Evolutionary conservation across 129 eudicot species (phyloP).

Genomic region (Pittosporum tobira): DNA sequence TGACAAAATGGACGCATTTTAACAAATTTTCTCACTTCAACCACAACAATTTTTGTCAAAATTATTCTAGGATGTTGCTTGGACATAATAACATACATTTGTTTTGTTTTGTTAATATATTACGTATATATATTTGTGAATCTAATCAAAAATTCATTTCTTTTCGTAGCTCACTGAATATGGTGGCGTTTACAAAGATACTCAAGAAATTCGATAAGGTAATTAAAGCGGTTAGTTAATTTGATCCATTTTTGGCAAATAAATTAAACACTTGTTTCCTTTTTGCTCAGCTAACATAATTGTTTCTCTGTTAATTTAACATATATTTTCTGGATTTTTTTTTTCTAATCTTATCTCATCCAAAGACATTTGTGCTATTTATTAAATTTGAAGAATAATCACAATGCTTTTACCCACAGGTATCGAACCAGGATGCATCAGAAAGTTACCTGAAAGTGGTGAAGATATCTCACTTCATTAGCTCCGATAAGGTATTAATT

Average conservation of each 20-base stretch:
- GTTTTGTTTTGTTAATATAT: background rate
- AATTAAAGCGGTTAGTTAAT: conserved; percentile 1
- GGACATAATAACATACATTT: background rate
- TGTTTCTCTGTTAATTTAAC: too few species aligned
- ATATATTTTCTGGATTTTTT: too few species aligned
- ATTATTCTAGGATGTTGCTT: background rate
- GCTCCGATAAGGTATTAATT: conserved; percentile 82
- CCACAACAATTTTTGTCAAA: too few species aligned
- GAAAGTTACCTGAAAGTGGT: conserved; percentile 66
- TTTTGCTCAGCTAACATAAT: too few species aligned
- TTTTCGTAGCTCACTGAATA: conserved; percentile 75
- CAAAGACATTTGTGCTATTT: too few species aligned
- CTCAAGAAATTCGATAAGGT: conserved; percentile 97
- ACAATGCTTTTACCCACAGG: conserved; percentile 28
- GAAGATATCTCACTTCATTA: conserved; percentile 71
- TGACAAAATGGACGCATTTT: too few species aligned
- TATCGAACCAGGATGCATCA: conserved; percentile 58
- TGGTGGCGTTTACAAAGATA: conserved; percentile 90
- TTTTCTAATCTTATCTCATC: too few species aligned
- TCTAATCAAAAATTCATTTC: conserved; percentile 8
- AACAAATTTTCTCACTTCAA: too few species aligned
- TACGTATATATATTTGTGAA: background rate
- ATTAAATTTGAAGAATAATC: too few species aligned
- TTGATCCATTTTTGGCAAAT: background rate
- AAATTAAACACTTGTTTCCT: background rate